Percentiles rank a stretch among this genome's conserved stretches.
These are phyloP conservation scores for Penicillium vulpinum DNA, from an alignment of 2,329 filamentous ascomycete species.

Conservation along the genomic window DNA sequence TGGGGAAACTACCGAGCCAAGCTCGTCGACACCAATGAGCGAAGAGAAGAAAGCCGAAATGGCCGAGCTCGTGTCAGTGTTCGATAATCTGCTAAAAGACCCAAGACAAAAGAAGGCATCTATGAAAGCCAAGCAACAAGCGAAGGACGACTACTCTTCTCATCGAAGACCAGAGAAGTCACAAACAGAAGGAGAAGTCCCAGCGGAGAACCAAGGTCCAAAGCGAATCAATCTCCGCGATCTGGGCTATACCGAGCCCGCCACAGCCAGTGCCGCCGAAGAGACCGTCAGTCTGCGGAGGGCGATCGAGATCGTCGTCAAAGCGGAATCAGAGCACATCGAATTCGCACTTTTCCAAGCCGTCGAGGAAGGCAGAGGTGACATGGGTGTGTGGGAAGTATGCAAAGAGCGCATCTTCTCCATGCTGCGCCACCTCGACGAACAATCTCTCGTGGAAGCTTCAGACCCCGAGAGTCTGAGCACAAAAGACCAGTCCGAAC, in stretches of 20 bases:
- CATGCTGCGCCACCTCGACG: constrained; percentile 33
- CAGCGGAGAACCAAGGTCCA: not conserved
- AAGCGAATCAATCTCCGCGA: constrained; percentile 15
- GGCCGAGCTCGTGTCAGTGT: constrained; percentile 22
- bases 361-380: constrained; percentile 31
- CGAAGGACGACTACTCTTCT: not conserved
- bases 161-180: not conserved
- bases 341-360: constrained; percentile 31
- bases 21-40: constrained; percentile 6
- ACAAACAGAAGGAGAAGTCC: not conserved
- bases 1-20: not conserved
- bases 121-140: not conserved
- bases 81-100: constrained; percentile 11
- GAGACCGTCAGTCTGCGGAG: constrained; percentile 19
- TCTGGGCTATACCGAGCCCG: constrained; percentile 16
- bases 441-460: constrained; percentile 3
- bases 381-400: constrained; percentile 41
- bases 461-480: not conserved
- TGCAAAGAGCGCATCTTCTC: constrained; percentile 44
- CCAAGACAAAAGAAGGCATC: not conserved
- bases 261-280: constrained; percentile 4
- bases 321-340: constrained; percentile 35
- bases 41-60: constrained; percentile 22
- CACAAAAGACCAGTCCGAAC: not conserved
- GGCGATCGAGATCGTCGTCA: constrained; percentile 30